Base-by-base conservation (phyloP, 1,284 basidiomycete species). In the Ustilago lituana region DNA sequence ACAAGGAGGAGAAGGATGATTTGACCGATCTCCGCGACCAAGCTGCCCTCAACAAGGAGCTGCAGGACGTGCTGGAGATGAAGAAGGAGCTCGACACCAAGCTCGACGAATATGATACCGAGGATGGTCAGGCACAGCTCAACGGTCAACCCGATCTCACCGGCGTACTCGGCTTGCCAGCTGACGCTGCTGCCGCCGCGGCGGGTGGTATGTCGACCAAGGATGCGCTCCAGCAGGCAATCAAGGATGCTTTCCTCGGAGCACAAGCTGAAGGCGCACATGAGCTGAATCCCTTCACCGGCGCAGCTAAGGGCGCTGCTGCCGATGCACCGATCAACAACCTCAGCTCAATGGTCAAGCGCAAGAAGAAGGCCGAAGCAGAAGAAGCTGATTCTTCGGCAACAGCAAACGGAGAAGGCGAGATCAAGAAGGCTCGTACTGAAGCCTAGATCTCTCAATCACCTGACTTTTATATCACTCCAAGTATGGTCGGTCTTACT, bases 231-330 rank as follows among this genome's bases (percentile, higher is more conserved):
- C 64, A 80, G 39, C 56, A 80, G 43, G 77, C 79, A 9, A 76
- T 81, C 52, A 69, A 69, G 41, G 79, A 81, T 26, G 78, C 79
- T 1, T 76, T 81, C 50, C 55, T 79, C 7, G 75, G 74, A 31
- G 73, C 76, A 15, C 55, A 58, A 6, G 59, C 52, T 0, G 55
- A 56, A 15, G 43, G 31, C 7, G 52, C 15, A 1, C 52, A 23
- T 6, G 53, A 44, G 2, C 33, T 50, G 2, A 65, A 65, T 35
- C 56, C 67, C 3, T 57, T 65, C 46, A 56, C 55, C 0, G 66
- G 61, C 6, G 58, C 58, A 14, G n/a, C 46, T 11, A 47, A 53
- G 39, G 20, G 39, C 23, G n/a, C 45, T 12, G 44, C 50, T 14
- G 40, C 53, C 4, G 55, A 57, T 54, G 67, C 40, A n/a, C 62